A percentile compares a stretch with the other conserved stretches of the same genome.
Conservation (phyloP, 768 basidiomycete genomes). For the Peribolospora baueri region DNA sequence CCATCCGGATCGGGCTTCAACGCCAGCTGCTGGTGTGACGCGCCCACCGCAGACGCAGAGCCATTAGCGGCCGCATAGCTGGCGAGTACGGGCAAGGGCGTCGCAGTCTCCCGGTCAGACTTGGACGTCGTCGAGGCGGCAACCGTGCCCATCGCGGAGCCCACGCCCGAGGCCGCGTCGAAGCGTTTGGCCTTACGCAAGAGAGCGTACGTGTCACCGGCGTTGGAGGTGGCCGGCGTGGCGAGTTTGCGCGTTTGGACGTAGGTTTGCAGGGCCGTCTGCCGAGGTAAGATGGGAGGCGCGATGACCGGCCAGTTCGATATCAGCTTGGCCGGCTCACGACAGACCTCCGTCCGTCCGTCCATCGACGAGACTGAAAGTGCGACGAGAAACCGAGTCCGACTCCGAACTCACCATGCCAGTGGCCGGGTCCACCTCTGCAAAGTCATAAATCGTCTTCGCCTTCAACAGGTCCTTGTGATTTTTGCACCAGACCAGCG, state of each 20-base stretch:
- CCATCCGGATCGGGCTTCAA: no score
- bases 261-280: constrained; percentile 81
- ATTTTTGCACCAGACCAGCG: constrained; percentile 52
- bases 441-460: constrained; percentile 52
- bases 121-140: no score
- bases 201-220: constrained; percentile 45
- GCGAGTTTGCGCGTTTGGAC: constrained; percentile 60
- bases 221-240: constrained; percentile 22
- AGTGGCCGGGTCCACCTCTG: constrained; percentile 50
- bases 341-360: no score
- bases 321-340: background rate
- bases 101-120: no score
- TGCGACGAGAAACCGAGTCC: background rate
- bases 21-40: no score
- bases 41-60: no score
- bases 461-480: constrained; percentile 35
- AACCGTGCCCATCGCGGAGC: no score
- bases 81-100: no score
- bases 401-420: constrained; percentile 37
- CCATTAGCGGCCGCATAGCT: no score
- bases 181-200: constrained; percentile 71
- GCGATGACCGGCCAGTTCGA: background rate
- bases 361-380: no score
- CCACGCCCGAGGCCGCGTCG: constrained; percentile 22
- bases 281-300: background rate